These are phyloP conservation scores for Lactarius deliciosus DNA, from an alignment of 768 basidiomycete species.

Conservation along the genomic window DNA sequence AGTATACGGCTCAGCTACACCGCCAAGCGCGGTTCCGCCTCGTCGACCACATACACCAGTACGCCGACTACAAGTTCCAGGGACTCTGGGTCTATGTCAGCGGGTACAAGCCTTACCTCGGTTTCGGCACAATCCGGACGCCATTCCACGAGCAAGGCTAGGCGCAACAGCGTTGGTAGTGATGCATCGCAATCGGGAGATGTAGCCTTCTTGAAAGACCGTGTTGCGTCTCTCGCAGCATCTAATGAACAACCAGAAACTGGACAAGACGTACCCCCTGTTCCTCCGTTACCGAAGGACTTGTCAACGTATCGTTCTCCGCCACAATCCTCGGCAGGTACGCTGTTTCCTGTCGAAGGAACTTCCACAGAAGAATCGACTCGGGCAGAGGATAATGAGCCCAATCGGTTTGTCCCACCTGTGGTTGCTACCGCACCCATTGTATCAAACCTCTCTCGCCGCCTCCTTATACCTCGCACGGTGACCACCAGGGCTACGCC, in stretches of 20 bases:
- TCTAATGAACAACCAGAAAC: slow-evolving; percentile 63
- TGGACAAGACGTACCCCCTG: slow-evolving; percentile 72
- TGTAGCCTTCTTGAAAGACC: slow-evolving; percentile 61
- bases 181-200: slow-evolving; percentile 76
- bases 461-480: slow-evolving; percentile 31
- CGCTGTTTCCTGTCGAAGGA: slow-evolving; percentile 47
- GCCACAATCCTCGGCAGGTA: slow-evolving; percentile 55
- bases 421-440: slow-evolving; percentile 49
- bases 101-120: slow-evolving; percentile 75
- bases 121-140: slow-evolving; percentile 70
- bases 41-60: slow-evolving; percentile 82
- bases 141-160: slow-evolving; percentile 61
- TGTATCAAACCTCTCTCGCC: slow-evolving; percentile 34
- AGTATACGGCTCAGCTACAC: slow-evolving; percentile 71
- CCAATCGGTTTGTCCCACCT: slow-evolving; percentile 49
- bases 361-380: slow-evolving; percentile 42
- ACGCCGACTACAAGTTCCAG: slow-evolving; percentile 76
- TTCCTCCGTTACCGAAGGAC: slow-evolving; percentile 91
- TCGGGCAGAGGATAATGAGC: slow-evolving; percentile 46
- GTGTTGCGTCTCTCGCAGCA: slow-evolving; percentile 57
- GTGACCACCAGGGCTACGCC: slow-evolving; percentile 39
- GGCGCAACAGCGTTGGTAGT: slow-evolving; percentile 83
- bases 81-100: slow-evolving; percentile 82
- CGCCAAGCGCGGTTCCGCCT: slow-evolving; percentile 86
- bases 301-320: slow-evolving; percentile 75